Evolutionary conservation across 1,284 basidiomycete species (phyloP), one percentile per base, ranked within the genome.

Genomic region (Naganishia albida): DNA sequence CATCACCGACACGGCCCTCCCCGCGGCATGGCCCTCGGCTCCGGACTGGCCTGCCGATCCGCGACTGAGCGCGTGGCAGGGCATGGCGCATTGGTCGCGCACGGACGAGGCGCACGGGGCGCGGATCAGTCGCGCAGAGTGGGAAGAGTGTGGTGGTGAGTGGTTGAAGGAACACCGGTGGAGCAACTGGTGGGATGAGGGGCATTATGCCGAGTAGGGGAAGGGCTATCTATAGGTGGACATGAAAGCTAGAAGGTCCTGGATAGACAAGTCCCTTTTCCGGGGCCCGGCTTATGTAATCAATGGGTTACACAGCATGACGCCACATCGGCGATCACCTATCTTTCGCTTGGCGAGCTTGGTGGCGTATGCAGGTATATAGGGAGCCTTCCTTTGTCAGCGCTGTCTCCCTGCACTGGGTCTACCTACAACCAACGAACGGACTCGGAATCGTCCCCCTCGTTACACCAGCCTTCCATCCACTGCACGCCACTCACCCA

Each of bases 111-210:
- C 88, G 67, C 73, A 73, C 49, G 74, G 76, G 23, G 83, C 86
- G 0, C 83, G 90, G 42, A 76, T 85, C 50, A 90, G 88, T 2
- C 85, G 83, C 71, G 85, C 83, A 3, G 91, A 96, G 73, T 99
- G 97, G 70, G 87, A 93, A 3, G 96, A 99, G 78, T 86, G 87
- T 80, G 96, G 96, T 0, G 86, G 86, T 1, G 94, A 98, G 64
- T 84, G 80, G 75, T 74, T 84, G 70, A 82, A 82, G 71, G 83
- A 82, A 67, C 82, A 84, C 72, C 72, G 70, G 3, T 81, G 80
- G 78, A 78, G 81, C 0, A 81, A 82, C 64, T 73, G 74, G 16
- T 66, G 72, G 50, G 74, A 73, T 40, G 64, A 60, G 39, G 57
- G 57, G 46, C 57, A 60, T 60, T 50, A 60, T 26, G 46, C 49